Conservation (phyloP, 2,329 filamentous ascomycete species). For the Achaetomium macrosporum region DNA sequence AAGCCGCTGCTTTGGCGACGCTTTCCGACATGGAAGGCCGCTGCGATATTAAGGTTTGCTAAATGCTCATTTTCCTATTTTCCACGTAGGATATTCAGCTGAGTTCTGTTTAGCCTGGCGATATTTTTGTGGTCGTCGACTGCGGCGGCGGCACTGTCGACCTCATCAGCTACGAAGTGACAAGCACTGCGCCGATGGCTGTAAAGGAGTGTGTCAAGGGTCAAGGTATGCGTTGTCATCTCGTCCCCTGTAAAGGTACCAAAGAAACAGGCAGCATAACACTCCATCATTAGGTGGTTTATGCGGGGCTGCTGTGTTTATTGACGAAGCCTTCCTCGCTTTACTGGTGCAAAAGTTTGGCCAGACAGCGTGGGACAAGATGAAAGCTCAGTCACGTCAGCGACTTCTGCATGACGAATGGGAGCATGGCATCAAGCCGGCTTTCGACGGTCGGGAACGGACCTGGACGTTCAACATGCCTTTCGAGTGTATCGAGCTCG, state of each 20-base stretch:
- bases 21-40: conserved; percentile 26
- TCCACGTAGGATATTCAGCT: not conserved
- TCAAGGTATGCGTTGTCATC: conserved; percentile 26
- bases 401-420: conserved; percentile 21
- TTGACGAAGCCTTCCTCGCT: conserved; percentile 33
- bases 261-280: no score
- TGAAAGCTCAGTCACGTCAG: not conserved
- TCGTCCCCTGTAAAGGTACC: no score
- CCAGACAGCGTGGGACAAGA: not conserved
- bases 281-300: no score
- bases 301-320: conserved; percentile 35
- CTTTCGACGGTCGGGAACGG: conserved; percentile 15
- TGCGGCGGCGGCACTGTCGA: conserved; percentile 32
- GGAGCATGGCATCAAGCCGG: conserved; percentile 26
- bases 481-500: not conserved
- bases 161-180: conserved; percentile 35
- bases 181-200: conserved; percentile 19
- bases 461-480: conserved; percentile 15
- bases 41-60: conserved; percentile 3
- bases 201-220: conserved; percentile 36
- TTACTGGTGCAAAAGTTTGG: conserved; percentile 28
- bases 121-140: conserved; percentile 28
- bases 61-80: not conserved
- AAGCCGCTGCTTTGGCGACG: conserved; percentile 39
- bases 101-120: conserved; percentile 7